Percentiles rank a stretch among this genome's conserved stretches.
These are phyloP conservation scores for Acacia pycnantha DNA, from an alignment of 331 rosid genomes.

Conservation along the genomic window DNA sequence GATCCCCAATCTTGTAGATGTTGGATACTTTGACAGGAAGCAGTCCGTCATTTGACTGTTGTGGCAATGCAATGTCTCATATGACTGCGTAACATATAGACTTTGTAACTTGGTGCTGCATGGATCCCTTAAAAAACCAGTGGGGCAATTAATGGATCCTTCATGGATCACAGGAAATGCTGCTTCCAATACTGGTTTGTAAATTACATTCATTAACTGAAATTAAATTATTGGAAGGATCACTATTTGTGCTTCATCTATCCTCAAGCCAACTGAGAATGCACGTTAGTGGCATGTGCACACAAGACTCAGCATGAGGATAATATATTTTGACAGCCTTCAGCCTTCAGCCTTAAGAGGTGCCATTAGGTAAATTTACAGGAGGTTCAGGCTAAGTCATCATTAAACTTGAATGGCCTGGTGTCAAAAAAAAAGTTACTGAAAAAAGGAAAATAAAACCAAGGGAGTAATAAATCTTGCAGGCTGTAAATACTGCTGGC, in stretches of 20 bases:
- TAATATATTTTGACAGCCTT: background rate
- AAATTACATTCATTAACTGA: slow-evolving; percentile 32
- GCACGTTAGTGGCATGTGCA: background rate
- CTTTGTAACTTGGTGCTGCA: slow-evolving; percentile 20
- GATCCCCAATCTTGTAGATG: slow-evolving; percentile 68
- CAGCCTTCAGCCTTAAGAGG: background rate
- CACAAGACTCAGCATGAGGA: slow-evolving; percentile 4
- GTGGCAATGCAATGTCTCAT: slow-evolving; percentile 16
- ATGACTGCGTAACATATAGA: slow-evolving; percentile 27
- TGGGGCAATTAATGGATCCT: slow-evolving; percentile 1
- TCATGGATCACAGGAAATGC: slow-evolving; percentile 4
- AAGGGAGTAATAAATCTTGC: background rate
- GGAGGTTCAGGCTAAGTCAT: background rate
- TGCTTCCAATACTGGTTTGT: slow-evolving; percentile 13
- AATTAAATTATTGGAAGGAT: slow-evolving; percentile 29
- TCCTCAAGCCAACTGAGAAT: slow-evolving; percentile 3
- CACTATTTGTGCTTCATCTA: slow-evolving; percentile 17
- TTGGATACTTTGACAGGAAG: slow-evolving; percentile 57
- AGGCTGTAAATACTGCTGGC: background rate
- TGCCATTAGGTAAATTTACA: background rate
- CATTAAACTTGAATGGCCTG: background rate
- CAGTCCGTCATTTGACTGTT: slow-evolving; percentile 15
- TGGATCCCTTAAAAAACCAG: background rate
- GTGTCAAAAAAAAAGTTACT: background rate
- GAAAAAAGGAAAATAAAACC: background rate